Evolutionary conservation across 441 rosid genomes (phyloP), one percentile per base, ranked within the genome.

Genomic region (Erysimum cheiri): DNA sequence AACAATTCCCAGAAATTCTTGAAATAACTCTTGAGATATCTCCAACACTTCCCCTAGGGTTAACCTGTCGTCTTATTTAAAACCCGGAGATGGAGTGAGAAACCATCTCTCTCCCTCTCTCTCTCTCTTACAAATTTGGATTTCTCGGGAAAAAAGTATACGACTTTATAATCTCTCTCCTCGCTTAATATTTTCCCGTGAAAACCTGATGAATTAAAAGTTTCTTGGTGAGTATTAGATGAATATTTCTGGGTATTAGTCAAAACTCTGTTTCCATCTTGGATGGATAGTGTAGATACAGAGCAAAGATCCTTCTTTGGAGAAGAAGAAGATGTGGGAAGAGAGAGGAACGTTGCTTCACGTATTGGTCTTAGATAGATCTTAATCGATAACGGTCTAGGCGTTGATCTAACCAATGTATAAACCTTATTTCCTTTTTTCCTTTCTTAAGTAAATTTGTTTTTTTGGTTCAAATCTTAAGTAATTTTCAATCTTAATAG

Each of bases 51-150:
- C 17, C 32, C 37, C 54, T 55, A 75, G 65, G 70, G 65, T 39
- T 74, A 74, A 69, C 70, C 74, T 61, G 78, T 69, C 70, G 33
- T 50, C 73, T 75, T 75, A 70, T 75, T 75, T 69, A 75, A 75
- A 69, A 57, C 75, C 71, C 53, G 36, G 71, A 70, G 64, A 40
- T 40, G 57, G 53, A 56, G 49, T 56, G 57, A 49, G 66, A 63
- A 66, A 28, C 44, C 70, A 75, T 69, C 70, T 69, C 70, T 33
- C 70, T 67, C 73, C 5, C 36, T 35, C 52, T 41, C 41, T 41
- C 47, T 8, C 31, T 52, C 60, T 66, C 47, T 60, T 40, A 46
- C 48, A 67, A 67, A 33, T 60, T 63, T 8, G 5, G 10, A 19
- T 29, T 49, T 37, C 70, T 46, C 12, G 3, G 15, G 64, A 10